phyloP scores from a whole-genome alignment of 495 filamentous ascomycete genomes.

The Aspergillus kassunensis region DNA sequence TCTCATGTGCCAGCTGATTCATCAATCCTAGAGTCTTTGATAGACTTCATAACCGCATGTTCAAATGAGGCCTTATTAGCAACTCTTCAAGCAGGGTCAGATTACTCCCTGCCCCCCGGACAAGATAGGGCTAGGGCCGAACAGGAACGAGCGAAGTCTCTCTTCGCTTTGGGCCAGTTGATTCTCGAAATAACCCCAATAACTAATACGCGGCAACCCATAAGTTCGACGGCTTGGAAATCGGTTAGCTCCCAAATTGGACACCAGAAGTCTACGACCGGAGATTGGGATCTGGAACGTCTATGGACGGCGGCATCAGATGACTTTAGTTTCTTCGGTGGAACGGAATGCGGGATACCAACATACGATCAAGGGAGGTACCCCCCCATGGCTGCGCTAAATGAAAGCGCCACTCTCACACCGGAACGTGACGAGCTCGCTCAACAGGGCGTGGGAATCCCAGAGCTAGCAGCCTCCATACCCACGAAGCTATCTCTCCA shows the following conservation, averaged over 20 bases:
- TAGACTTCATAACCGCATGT: slow-evolving; percentile 56
- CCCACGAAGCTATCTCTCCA: background rate
- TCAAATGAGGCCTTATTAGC: slow-evolving; percentile 56
- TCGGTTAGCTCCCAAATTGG: slow-evolving; percentile 33
- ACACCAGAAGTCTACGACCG: slow-evolving; percentile 52
- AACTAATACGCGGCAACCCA: slow-evolving; percentile 7
- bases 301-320: slow-evolving; percentile 57
- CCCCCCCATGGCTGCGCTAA: slow-evolving; percentile 41
- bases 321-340: slow-evolving; percentile 64
- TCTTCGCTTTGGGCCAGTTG: slow-evolving; percentile 54
- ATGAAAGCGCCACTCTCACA: slow-evolving; percentile 39
- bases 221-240: slow-evolving; percentile 33
- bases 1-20: slow-evolving; percentile 43
- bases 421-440: slow-evolving; percentile 31
- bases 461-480: slow-evolving; percentile 2
- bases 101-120: slow-evolving; percentile 49
- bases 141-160: slow-evolving; percentile 41
- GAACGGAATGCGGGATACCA: slow-evolving; percentile 55
- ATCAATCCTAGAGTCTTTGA: slow-evolving; percentile 44
- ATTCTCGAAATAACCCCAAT: slow-evolving; percentile 54
- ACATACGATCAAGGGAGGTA: slow-evolving; percentile 39
- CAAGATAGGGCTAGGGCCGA: slow-evolving; percentile 35
- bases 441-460: background rate
- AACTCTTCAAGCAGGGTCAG: slow-evolving; percentile 47
- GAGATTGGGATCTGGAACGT: slow-evolving; percentile 56